Base-by-base conservation (phyloP, 1,284 basidiomycete genomes). In the Ustilago sp. region DNA sequence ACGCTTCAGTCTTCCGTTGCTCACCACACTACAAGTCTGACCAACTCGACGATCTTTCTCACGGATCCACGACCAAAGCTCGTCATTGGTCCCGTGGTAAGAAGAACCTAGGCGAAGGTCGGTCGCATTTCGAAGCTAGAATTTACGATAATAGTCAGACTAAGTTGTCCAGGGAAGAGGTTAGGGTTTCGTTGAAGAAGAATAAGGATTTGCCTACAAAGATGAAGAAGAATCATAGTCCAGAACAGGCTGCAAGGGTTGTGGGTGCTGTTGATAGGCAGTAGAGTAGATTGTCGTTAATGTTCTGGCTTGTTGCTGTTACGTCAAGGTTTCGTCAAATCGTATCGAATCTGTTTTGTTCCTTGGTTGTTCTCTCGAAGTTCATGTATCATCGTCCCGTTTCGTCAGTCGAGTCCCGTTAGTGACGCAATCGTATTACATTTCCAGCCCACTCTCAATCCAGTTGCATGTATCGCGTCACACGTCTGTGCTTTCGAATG, bases 31-130 rank as follows among this genome's bases (percentile, higher is more conserved):
- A 70, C 64, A 75, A 75, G 31, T 32, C 60, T 3, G 73, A 75
- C 4, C 73, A 75, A 34, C 59, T 67, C 35, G 73, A 75, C 59
- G 73, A 75, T 38, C 73, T 75, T 4, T 75, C 73, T 8, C 73
- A 75, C 59, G 73, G 73, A 19, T 43, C 58, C 52, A 75, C 73
- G 2, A 19, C 57, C 45, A 75, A 75, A 60, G 68, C 68, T 0
- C 67, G 68, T 45, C 73, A 64, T 17, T 75, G 73, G 73, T 64
- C 64, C 28, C 68, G 73, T 7, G 58, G 48, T 28, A 75, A 75
- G 35, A 75, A 75, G 55, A 75, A 68, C 23, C 68, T 47, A 4
- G 73, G 73, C 28, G 64, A 68, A 34, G 73, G 73, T 11, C 41
- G 73, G 17, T 70, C 68, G 1, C 73, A 75, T 38, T 64, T 64